Conservation (phyloP, 768 basidiomycete genomes). For the Amanita fuliginea region DNA sequence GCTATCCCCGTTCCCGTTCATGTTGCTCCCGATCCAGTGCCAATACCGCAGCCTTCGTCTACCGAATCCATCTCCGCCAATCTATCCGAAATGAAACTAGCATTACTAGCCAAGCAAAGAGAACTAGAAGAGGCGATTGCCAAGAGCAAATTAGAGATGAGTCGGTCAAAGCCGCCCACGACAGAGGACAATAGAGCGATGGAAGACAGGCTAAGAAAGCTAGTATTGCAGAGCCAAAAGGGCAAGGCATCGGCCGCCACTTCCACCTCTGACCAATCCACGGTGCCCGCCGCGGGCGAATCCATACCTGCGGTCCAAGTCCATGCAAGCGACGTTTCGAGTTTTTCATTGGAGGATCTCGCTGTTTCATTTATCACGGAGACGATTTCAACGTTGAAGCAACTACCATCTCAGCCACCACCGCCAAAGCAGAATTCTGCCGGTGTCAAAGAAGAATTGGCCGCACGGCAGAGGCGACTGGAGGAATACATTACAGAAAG, state of each 20-base stretch:
- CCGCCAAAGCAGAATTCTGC: background rate
- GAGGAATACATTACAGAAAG: conserved; percentile 43
- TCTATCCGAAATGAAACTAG: conserved; percentile 26
- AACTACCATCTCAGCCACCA: background rate
- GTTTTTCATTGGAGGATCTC: conserved; percentile 37
- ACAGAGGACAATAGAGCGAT: conserved; percentile 21
- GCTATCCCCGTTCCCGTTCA: background rate
- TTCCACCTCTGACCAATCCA: background rate
- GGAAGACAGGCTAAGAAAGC: conserved; percentile 29
- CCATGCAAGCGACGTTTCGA: conserved; percentile 10
- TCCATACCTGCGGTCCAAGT: background rate
- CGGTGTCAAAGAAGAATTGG: conserved; percentile 22
- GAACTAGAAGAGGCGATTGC: conserved; percentile 34
- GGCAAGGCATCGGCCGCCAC: conserved; percentile 9
- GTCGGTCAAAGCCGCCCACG: conserved; percentile 5
- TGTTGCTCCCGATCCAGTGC: background rate
- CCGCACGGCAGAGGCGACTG: conserved; percentile 34
- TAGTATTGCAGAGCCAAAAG: conserved; percentile 29
- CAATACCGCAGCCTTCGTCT: conserved; percentile 24
- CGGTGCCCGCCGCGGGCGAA: background rate
- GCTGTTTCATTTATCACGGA: conserved; percentile 49
- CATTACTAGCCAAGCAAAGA: conserved; percentile 29
- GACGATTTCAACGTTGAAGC: conserved; percentile 34
- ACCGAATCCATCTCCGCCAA: conserved; percentile 26
- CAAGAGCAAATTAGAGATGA: conserved; percentile 25